These are phyloP conservation scores for Leccinum obscurum DNA, from an alignment of 768 basidiomycete species.

Conservation along the genomic window DNA sequence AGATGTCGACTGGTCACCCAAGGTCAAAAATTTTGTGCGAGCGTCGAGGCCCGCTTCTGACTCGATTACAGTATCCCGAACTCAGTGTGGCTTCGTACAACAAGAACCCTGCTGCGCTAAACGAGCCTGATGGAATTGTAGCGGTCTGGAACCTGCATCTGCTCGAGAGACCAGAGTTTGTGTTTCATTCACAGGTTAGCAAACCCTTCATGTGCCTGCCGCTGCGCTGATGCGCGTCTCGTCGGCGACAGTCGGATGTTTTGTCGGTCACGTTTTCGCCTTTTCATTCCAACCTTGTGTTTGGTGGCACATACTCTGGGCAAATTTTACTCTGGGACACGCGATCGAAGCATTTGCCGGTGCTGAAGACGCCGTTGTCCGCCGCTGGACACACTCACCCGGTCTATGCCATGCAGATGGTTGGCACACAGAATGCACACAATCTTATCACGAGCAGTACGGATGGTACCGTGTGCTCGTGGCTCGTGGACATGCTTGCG, in stretches of 20 bases:
- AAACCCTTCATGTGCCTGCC: not conserved
- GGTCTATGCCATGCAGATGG: slow-evolving; percentile 97
- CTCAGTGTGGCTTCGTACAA: slow-evolving; percentile 96
- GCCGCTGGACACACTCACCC: slow-evolving; percentile 98
- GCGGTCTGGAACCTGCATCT: slow-evolving; percentile 98
- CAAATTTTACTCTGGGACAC: slow-evolving; percentile 99
- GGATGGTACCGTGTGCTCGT: slow-evolving; percentile 95
- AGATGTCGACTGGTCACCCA: slow-evolving; percentile 96
- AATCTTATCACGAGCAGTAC: slow-evolving; percentile 96
- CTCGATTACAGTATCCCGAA: slow-evolving; percentile 77
- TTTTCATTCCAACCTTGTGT: slow-evolving; percentile 95
- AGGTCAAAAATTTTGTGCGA: slow-evolving; percentile 50
- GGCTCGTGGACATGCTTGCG: slow-evolving; percentile 98
- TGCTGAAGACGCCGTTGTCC: slow-evolving; percentile 94
- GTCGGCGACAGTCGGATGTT: slow-evolving; percentile 81
- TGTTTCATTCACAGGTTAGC: slow-evolving; percentile 96
- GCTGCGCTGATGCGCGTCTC: slow-evolving; percentile 6
- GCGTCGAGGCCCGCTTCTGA: not conserved
- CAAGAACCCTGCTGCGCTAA: slow-evolving; percentile 90
- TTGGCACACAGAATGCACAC: slow-evolving; percentile 98
- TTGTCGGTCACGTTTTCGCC: slow-evolving; percentile 96
- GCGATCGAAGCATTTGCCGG: slow-evolving; percentile 92
- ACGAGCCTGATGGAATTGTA: slow-evolving; percentile 96
- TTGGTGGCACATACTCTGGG: slow-evolving; percentile 94
- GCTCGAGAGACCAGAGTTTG: slow-evolving; percentile 92